Base-by-base conservation (phyloP, 169 alveolate species). In the Pseudocohnilembus persalinus region DNA sequence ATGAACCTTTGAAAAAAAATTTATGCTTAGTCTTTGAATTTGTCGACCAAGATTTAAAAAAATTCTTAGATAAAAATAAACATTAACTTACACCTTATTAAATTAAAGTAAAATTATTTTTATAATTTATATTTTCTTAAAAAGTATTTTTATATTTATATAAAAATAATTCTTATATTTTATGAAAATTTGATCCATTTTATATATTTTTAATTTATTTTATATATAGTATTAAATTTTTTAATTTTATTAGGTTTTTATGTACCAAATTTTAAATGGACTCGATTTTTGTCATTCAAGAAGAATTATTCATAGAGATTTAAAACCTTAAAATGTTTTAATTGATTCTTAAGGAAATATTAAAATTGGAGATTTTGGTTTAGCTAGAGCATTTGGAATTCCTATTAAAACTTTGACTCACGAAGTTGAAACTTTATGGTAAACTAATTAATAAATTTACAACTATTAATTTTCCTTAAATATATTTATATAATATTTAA, bases 371-470 rank as follows among this genome's bases (percentile, higher is more conserved):
- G 97, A 94, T 87, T 94, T 94, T 81, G 97, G 97, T 76, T 84
- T 94, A 31, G 97, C 97, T 24, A 87, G 97, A 88, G 97, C 97
- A 0, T 92, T 92, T 78, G 93, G 94, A 26, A 90, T 94, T 31
- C 97, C 97, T 25, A 88, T 93, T 29, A 93, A 91, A 79, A 88
- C 94, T 15, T 88, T 91, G 63, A 93, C 96, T 25, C 96, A 93
- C 81, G 95, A 91, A 90, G 89, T 93, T 0, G 92, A 90, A 65
- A 98, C 99, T 15, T 93, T 98, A 77, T 99, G 99, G 99, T 49
- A 49, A 49, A n/a, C n/a, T n/a, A n/a, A n/a, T n/a, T n/a, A n/a
- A n/a, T n/a, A n/a, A n/a, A n/a, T n/a, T n/a, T n/a, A n/a, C n/a
- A n/a, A n/a, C n/a, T n/a, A n/a, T n/a, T n/a, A n/a, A n/a, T n/a